Percentiles rank a stretch among this genome's conserved stretches.
phyloP scores from a whole-genome alignment of 805 yeast genomes.

The Sugiyamaella boreocaroliniensis region DNA sequence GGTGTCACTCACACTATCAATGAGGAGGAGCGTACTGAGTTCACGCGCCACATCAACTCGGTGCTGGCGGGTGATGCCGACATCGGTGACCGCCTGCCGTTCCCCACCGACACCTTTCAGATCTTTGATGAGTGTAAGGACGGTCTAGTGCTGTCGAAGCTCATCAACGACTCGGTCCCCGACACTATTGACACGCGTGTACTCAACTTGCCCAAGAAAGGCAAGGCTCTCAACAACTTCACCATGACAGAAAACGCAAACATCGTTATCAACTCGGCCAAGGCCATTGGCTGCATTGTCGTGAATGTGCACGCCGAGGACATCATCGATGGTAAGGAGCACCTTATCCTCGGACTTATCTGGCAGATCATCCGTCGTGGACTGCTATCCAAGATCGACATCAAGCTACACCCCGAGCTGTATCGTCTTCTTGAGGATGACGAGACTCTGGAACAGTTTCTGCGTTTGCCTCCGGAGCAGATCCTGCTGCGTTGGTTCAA shows the following conservation, averaged over 20 bases:
- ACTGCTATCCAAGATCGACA: slow-evolving; percentile 86
- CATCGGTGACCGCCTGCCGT: slow-evolving; percentile 78
- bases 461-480: slow-evolving; percentile 96
- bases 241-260: slow-evolving; percentile 96
- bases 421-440: slow-evolving; percentile 92
- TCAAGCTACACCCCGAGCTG: slow-evolving; percentile 91
- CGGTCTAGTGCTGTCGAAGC: slow-evolving; percentile 85
- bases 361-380: slow-evolving; percentile 99
- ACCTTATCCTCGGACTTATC: slow-evolving; percentile 85
- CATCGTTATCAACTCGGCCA: slow-evolving; percentile 95
- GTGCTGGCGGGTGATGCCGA: slow-evolving; percentile 85
- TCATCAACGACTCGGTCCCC: slow-evolving; percentile 95
- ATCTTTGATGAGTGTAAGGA: slow-evolving; percentile 95
- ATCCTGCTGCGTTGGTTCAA: slow-evolving; percentile 96
- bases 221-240: slow-evolving; percentile 81
- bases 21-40: slow-evolving; percentile 93
- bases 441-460: slow-evolving; percentile 93
- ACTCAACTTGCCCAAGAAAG: slow-evolving; percentile 75
- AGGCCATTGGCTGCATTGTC: slow-evolving; percentile 97
- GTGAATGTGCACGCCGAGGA: slow-evolving; percentile 98
- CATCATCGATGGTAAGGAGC: slow-evolving; percentile 94
- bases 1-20: slow-evolving; percentile 95
- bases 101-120: slow-evolving; percentile 91
- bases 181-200: slow-evolving; percentile 98
- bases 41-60: slow-evolving; percentile 90